Conservation (phyloP, 805 yeast genomes). For the Lipomyces kockii region DNA sequence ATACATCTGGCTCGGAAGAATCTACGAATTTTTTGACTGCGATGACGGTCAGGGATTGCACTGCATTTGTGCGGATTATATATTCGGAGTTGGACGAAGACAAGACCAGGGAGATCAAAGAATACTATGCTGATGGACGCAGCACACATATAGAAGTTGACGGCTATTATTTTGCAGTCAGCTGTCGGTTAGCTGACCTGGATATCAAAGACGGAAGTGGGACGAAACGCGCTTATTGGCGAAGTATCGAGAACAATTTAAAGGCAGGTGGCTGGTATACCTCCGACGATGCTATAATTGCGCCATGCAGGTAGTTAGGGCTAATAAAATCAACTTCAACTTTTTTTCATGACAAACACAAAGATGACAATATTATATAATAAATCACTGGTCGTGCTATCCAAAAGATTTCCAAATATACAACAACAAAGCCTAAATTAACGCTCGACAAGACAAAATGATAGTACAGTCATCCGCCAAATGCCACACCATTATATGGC, state of each 20-base stretch:
- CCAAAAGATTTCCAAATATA: neutral
- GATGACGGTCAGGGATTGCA: slow-evolving; percentile 64
- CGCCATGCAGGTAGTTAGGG: neutral
- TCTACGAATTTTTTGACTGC: slow-evolving; percentile 48
- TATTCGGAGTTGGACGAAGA: neutral
- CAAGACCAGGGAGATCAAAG: neutral
- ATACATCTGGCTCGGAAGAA: slow-evolving; percentile 37
- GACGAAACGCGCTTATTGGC: slow-evolving; percentile 55
- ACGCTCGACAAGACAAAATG: neutral
- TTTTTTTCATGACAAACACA: neutral
- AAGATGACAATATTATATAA: neutral
- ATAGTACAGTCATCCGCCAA: neutral
- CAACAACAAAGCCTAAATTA: neutral
- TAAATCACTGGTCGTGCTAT: neutral
- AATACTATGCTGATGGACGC: neutral
- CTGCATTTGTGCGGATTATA: slow-evolving; percentile 53
- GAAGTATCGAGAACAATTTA: slow-evolving; percentile 47
- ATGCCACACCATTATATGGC: neutral
- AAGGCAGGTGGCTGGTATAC: slow-evolving; percentile 34
- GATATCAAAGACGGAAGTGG: slow-evolving; percentile 33
- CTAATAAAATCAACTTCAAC: neutral
- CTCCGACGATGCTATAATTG: slow-evolving; percentile 3
- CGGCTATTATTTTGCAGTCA: slow-evolving; percentile 43
- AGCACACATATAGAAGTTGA: slow-evolving; percentile 9
- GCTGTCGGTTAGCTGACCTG: slow-evolving; percentile 48